Evolutionary conservation across 1,284 basidiomycete genomes (phyloP).

Genomic region (Pyrrhoderma lamaoense): DNA sequence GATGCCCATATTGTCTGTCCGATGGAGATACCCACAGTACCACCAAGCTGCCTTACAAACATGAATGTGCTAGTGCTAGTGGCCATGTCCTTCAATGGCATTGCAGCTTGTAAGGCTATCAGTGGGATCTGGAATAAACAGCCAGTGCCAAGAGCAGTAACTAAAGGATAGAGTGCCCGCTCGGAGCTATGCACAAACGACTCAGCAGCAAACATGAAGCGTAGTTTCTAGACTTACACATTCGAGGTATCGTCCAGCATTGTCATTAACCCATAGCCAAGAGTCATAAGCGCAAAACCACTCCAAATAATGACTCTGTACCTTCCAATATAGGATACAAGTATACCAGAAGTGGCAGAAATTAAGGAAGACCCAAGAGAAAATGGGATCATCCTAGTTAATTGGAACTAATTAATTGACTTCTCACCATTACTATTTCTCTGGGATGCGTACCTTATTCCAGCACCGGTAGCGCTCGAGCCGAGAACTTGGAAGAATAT

Average conservation of each 20-base stretch:
- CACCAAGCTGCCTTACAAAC: conserved; percentile 72
- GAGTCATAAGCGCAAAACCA: conserved; percentile 43
- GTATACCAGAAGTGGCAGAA: conserved; percentile 52
- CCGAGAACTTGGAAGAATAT: conserved; percentile 78
- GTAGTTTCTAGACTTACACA: conserved; percentile 26
- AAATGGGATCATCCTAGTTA: conserved; percentile 64
- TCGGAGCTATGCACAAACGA: conserved; percentile 35
- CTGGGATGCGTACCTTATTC: conserved; percentile 47
- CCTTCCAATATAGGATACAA: conserved; percentile 47
- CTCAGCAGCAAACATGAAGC: conserved; percentile 27
- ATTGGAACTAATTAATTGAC: background rate
- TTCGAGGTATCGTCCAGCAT: conserved; percentile 33
- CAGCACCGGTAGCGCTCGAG: conserved; percentile 65
- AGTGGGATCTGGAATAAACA: conserved; percentile 61
- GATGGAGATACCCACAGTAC: conserved; percentile 66
- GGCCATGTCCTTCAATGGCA: conserved; percentile 78
- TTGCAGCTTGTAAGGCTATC: conserved; percentile 69
- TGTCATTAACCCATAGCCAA: conserved; percentile 66
- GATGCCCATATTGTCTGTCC: conserved; percentile 65
- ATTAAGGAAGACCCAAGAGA: conserved; percentile 55
- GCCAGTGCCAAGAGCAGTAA: conserved; percentile 55
- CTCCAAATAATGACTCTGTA: conserved; percentile 63
- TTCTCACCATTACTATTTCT: background rate
- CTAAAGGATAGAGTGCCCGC: conserved; percentile 53
- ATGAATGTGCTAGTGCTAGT: conserved; percentile 65